A percentile compares a stretch with the other conserved stretches of the same genome.
Conservation (phyloP, 305 asterid genomes). For the Rubia occidens region DNA sequence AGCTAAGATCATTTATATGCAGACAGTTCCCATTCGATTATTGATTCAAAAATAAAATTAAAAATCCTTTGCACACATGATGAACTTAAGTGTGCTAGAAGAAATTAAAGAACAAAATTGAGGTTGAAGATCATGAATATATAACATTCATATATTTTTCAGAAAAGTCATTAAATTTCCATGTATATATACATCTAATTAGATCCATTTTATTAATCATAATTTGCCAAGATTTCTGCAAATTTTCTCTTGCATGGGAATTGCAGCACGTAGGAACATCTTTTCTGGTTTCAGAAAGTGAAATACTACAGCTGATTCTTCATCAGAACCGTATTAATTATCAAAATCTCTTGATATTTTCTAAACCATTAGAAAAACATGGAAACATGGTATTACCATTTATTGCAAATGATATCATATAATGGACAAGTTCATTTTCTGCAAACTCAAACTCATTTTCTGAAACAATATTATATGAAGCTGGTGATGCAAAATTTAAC, state of each 20-base stretch:
- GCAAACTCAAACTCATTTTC: neutral
- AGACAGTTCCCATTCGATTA: neutral
- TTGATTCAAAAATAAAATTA: neutral
- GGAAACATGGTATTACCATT: constrained; percentile 11
- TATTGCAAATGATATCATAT: neutral
- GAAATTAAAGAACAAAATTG: neutral
- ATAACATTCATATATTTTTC: too few relatives aligned
- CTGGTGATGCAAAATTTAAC: neutral
- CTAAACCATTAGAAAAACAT: neutral
- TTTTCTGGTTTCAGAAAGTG: neutral
- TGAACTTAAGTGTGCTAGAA: neutral
- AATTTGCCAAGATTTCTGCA: neutral
- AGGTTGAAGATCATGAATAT: too few relatives aligned
- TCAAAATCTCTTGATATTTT: too few relatives aligned
- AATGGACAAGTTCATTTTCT: neutral
- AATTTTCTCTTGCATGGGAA: constrained; percentile 3
- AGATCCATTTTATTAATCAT: neutral
- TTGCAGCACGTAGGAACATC: neutral
- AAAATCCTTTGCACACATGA: neutral
- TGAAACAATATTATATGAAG: neutral
- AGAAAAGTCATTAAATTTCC: too few relatives aligned
- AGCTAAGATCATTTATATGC: neutral
- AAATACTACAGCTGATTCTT: too few relatives aligned
- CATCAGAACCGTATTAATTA: too few relatives aligned
- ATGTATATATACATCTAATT: neutral